Evolutionary conservation across 352 stramenopile genomes (phyloP).

Genomic region (Elongisporangium undulatum): DNA sequence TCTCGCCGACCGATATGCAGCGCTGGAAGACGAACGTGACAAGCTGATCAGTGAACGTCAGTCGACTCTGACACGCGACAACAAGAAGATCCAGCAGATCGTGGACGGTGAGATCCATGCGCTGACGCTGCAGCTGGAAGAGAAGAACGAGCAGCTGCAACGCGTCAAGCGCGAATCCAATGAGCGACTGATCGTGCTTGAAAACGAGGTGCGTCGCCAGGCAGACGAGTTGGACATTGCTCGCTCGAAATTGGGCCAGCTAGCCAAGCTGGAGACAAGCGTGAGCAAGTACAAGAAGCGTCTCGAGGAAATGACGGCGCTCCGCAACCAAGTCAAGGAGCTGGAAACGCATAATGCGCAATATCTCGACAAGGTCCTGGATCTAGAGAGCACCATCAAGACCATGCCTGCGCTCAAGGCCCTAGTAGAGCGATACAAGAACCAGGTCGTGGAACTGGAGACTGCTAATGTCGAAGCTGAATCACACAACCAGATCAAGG

Average conservation of each 20-base stretch:
- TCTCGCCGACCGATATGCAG: conserved; percentile 34
- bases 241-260: conserved; percentile 72
- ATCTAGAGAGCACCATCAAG: conserved; percentile 84
- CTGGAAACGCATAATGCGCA: conserved; percentile 74
- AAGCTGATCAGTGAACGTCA: conserved; percentile 70
- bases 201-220: conserved; percentile 84
- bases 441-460: conserved; percentile 85
- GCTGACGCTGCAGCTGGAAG: conserved; percentile 68
- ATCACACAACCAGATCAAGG: conserved; percentile 77
- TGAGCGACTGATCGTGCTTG: conserved; percentile 73
- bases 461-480: conserved; percentile 72
- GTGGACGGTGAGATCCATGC: conserved; percentile 78
- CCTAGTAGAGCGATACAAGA: conserved; percentile 85
- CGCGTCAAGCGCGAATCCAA: conserved; percentile 70
- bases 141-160: conserved; percentile 70
- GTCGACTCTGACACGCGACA: conserved; percentile 71
- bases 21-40: conserved; percentile 61
- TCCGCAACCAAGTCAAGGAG: conserved; percentile 73
- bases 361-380: conserved; percentile 82
- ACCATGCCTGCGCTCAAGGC: conserved; percentile 78
- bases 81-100: conserved; percentile 88
- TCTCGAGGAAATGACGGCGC: conserved; percentile 79
- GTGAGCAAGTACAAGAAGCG: conserved; percentile 86
- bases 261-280: conserved; percentile 78
- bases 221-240: conserved; percentile 85